phyloP scores from a whole-genome alignment of 2,329 filamentous ascomycete genomes.

The Aspergillus terreus region DNA sequence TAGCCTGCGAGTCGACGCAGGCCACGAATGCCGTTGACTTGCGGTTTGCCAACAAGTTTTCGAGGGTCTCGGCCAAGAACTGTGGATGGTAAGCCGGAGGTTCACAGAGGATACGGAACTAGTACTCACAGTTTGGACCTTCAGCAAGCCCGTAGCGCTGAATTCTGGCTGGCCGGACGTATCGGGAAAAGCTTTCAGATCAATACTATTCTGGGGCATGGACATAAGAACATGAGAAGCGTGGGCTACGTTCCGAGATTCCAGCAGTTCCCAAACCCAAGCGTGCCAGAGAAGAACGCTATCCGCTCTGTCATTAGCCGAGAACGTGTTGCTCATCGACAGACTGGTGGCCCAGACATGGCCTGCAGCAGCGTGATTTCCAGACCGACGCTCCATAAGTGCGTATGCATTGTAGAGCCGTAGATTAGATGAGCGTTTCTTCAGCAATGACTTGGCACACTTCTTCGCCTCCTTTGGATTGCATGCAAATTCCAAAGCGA shows the following conservation, averaged over 20 bases:
- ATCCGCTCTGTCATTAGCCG: constrained; percentile 32
- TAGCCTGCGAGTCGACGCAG: constrained; percentile 59
- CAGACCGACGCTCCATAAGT: constrained; percentile 61
- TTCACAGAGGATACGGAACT: background rate
- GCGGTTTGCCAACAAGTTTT: constrained; percentile 54
- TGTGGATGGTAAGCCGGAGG: constrained; percentile 51
- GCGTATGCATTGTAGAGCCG: constrained; percentile 77
- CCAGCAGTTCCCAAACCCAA: constrained; percentile 67
- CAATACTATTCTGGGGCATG: constrained; percentile 34
- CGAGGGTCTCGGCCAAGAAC: constrained; percentile 51
- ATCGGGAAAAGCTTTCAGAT: constrained; percentile 26
- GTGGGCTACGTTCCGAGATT: constrained; percentile 31
- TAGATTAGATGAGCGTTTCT: constrained; percentile 60
- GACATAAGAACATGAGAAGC: constrained; percentile 39
- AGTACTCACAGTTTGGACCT: constrained; percentile 36
- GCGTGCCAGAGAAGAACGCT: constrained; percentile 53
- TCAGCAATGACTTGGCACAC: constrained; percentile 69
- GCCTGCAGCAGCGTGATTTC: constrained; percentile 55
- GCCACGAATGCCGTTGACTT: constrained; percentile 49
- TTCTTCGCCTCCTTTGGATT: constrained; percentile 60
- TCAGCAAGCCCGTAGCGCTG: constrained; percentile 34
- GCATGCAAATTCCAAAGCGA: constrained; percentile 63
- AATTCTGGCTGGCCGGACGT: constrained; percentile 14
- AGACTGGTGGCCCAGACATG: constrained; percentile 67
- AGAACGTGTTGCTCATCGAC: constrained; percentile 49